Evolutionary conservation across 2,329 filamentous ascomycete genomes (phyloP).

Genomic region (Phoma herbarum): DNA sequence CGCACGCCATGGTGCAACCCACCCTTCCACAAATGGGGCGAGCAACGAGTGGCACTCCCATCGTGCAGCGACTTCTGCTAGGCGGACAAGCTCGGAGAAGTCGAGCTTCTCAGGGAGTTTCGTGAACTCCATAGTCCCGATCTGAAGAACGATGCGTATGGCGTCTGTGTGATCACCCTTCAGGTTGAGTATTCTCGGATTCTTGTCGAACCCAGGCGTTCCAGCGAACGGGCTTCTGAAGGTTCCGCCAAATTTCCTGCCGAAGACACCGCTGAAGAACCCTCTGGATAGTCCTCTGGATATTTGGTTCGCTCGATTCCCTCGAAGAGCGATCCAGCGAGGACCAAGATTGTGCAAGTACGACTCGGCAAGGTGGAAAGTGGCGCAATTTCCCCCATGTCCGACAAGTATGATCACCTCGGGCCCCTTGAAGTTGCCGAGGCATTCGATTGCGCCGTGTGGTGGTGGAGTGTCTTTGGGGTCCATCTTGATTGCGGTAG

Average conservation of each 20-base stretch:
- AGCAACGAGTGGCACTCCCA: slow-evolving; percentile 35
- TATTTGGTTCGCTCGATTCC: not conserved
- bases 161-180: slow-evolving; percentile 44
- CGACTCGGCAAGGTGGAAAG: slow-evolving; percentile 20
- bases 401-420: slow-evolving; percentile 18
- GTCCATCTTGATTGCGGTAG: not conserved
- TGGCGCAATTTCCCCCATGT: slow-evolving; percentile 6
- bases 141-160: slow-evolving; percentile 44
- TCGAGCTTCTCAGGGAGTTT: slow-evolving; percentile 37
- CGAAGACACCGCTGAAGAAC: not conserved
- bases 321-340: not conserved
- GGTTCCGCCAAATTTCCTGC: not conserved
- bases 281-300: not conserved
- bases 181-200: slow-evolving; percentile 30
- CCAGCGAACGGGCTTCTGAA: not conserved
- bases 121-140: slow-evolving; percentile 41
- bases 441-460: slow-evolving; percentile 2
- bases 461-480: not conserved
- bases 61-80: slow-evolving; percentile 40
- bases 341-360: slow-evolving; percentile 23
- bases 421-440: not conserved
- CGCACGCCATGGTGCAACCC: slow-evolving; percentile 22
- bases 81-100: slow-evolving; percentile 34
- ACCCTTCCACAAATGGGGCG: slow-evolving; percentile 19
- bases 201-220: not conserved